Evolutionary conservation across 768 basidiomycete species (phyloP), one percentile per base, ranked within the genome.

Genomic region (Cytidiella melzeri): DNA sequence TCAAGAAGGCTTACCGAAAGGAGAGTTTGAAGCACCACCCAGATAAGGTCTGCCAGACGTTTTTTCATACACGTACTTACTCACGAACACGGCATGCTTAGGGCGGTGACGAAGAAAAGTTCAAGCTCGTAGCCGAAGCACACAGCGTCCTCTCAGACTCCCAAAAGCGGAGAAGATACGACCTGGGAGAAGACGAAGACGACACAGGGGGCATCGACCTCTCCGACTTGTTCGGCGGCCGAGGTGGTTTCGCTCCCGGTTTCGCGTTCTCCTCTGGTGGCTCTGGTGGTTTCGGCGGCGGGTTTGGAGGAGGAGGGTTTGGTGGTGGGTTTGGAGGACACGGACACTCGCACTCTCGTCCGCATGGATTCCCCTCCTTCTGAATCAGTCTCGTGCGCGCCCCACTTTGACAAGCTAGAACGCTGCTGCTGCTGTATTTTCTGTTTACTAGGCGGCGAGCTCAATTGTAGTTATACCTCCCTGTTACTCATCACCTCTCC

Each of bases 61-160:
- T 27, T 6, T 4, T 18, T 43, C 27, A 47, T 15, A 5, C 5
- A 38, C 43, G 10, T 34, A 38, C 5, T n/a, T 37, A 18, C 36
- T 25, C 37, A 43, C 47, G 57, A 45, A 21, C 53, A 28, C 23
- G 9, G 12, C 36, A 13, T 30, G 4, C 15, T 5, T 52, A 90
- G 83, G 92, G 94, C 23, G 94, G 94, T 24, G 90, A 92, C 62
- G 93, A 95, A 59, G 95, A 96, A 62, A 87, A 90, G 58, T 98
- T 98, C 79, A 96, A 97, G 67, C 75, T 92, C 19, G 83, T 91
- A 25, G 80, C 73, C 1, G 92, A 92, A 65, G 88, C 90, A 2
- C 75, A 93, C 54, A 77, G 80, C 6, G 84, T 93, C 3, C 80
- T 93, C 2, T 90, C 87, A 0, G 92, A 93, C 56, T 76, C 88